These are phyloP conservation scores for Trichosporon faecale DNA, from an alignment of 1,284 basidiomycete genomes.

Conservation along the genomic window DNA sequence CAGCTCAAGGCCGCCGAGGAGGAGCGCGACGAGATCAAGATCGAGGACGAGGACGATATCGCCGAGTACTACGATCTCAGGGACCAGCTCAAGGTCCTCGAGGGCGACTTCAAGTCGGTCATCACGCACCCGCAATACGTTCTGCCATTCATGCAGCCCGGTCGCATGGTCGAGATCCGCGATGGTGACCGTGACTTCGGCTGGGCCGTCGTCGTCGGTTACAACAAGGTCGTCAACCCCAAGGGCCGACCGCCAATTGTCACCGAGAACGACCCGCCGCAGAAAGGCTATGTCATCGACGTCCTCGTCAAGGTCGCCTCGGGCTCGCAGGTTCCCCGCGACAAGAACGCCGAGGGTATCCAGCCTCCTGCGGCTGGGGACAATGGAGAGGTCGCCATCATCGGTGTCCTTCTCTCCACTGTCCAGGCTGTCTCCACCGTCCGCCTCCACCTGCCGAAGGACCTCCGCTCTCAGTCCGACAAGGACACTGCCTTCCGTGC, in stretches of 20 bases:
- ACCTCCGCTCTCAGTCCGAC: conserved; percentile 70
- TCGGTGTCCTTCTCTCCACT: conserved; percentile 84
- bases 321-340: conserved; percentile 64
- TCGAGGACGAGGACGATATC: conserved; percentile 79
- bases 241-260: conserved; percentile 51
- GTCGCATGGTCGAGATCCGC: conserved; percentile 84
- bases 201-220: conserved; percentile 92
- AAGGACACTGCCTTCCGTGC: conserved; percentile 85
- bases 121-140: conserved; percentile 92
- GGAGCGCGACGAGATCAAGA: conserved; percentile 62
- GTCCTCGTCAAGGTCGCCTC: conserved; percentile 81
- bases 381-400: conserved; percentile 78
- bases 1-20: conserved; percentile 76
- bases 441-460: conserved; percentile 84
- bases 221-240: conserved; percentile 62
- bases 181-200: conserved; percentile 87
- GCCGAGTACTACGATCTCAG: conserved; percentile 88
- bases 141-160: conserved; percentile 87
- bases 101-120: conserved; percentile 79
- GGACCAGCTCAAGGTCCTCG: conserved; percentile 85
- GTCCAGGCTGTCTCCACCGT: conserved; percentile 83
- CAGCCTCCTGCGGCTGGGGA: conserved; percentile 67
- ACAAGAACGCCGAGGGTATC: conserved; percentile 62
- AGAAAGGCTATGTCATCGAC: conserved; percentile 89
- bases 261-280: conserved; percentile 64